These are phyloP conservation scores for Boletus holoroseus DNA, from an alignment of 1,284 basidiomycete genomes.

Conservation along the genomic window DNA sequence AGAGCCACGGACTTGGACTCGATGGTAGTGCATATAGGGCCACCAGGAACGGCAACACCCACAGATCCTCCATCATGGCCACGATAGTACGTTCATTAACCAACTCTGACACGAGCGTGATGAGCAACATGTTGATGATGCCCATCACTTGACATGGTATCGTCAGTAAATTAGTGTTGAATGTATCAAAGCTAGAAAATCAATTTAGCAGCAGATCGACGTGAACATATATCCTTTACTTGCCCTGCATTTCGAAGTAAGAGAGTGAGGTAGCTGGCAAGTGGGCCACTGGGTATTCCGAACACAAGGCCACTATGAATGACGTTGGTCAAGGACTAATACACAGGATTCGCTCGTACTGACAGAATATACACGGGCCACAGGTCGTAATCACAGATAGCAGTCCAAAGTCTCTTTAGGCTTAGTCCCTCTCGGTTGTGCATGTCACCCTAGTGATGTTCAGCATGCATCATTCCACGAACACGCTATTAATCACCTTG, in stretches of 20 bases:
- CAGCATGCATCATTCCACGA: not conserved
- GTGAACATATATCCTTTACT: not conserved
- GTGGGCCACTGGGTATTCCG: constrained; percentile 47
- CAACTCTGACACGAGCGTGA: constrained; percentile 43
- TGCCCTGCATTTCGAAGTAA: constrained; percentile 49
- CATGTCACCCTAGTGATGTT: constrained; percentile 52
- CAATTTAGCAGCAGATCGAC: not conserved
- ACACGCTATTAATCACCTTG: constrained; percentile 38
- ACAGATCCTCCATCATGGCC: no score
- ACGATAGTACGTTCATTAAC: constrained; percentile 33
- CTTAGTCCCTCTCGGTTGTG: constrained; percentile 73
- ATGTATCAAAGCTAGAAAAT: constrained; percentile 48
- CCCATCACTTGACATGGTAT: constrained; percentile 48
- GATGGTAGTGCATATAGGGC: constrained; percentile 12
- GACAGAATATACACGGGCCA: constrained; percentile 67
- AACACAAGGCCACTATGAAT: constrained; percentile 39
- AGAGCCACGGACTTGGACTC: constrained; percentile 11
- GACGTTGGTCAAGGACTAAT: not conserved
- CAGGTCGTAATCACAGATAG: constrained; percentile 59
- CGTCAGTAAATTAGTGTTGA: constrained; percentile 55
- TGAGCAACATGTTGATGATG: constrained; percentile 41
- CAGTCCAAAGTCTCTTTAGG: constrained; percentile 47
- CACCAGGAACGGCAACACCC: constrained; percentile 10
- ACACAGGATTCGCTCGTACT: constrained; percentile 22
- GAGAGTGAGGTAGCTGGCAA: constrained; percentile 57